Base-by-base conservation (phyloP, 2,329 filamentous ascomycete genomes). In the Fusarium sp. region DNA sequence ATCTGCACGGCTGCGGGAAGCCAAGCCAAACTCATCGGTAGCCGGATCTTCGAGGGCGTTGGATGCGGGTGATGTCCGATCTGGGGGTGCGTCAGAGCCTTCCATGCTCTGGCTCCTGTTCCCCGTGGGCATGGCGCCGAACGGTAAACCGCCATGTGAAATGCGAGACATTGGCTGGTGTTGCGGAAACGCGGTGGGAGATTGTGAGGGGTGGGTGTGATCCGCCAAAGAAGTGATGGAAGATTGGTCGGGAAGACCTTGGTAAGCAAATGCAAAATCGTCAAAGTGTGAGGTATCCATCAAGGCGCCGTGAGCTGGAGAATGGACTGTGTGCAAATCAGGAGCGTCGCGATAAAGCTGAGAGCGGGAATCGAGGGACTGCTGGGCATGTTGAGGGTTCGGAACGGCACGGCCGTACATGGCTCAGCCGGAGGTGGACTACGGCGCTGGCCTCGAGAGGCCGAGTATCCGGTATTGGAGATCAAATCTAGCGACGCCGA, bases 21-120 rank as follows among this genome's bases (percentile, higher is more conserved):
- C 76, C 32, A 86, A 72, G 9, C 82, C 84, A 62, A 88, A 88
- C 47, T 88, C 86, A 69, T 88, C 85, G 5, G 79, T 78, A 51
- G 81, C 75, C 21, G 80, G 75, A 52, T 86, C 84, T 41, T 84
- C 84, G 43, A 85, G 70, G 3, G 80, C 77, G 58, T 81, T 80
- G 35, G 75, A 75, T 14, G 75, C 75, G 29, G 78, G 79, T 1
- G 77, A 78, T 31, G 73, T 77, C 52, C 76, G 78, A 36, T 78
- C 79, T 23, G 73, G 78, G 37, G 76, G 79, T 41, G 71, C 77
- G 23, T 83, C 82, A 6, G 82, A 81, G 1, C 67, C 75, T 23
- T 80, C 80, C 43, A 73, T 62, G 46, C 70, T 73, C 9, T 66
- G 62, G n/a, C 68, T 69, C 41, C 54, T 62, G 29, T 68, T 67